Evolutionary conservation across 345 rosid genomes (phyloP).

Genomic region (Melastoma malabathricum): DNA sequence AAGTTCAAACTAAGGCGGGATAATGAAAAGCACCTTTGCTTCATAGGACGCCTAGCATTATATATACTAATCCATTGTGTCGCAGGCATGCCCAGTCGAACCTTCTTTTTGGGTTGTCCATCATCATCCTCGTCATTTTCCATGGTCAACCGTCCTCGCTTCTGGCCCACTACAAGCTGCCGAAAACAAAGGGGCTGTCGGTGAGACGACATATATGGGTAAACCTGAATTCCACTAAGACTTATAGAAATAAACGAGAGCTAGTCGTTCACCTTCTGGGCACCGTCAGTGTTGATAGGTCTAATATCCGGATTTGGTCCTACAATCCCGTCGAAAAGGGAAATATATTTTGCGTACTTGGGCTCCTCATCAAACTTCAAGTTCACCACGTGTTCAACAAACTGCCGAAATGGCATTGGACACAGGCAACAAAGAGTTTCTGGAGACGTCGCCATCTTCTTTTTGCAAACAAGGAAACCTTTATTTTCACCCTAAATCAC

Average conservation of each 20-base stretch:
- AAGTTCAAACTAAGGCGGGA: not conserved
- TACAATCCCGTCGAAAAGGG: constrained; percentile 5
- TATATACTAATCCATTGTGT: constrained; percentile 8
- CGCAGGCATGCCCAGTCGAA: constrained; percentile 5
- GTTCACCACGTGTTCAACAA: constrained; percentile 4
- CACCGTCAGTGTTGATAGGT: not conserved
- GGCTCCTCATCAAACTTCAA: constrained; percentile 12
- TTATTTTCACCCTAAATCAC: constrained; percentile 4
- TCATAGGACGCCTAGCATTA: constrained; percentile 2
- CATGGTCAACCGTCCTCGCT: constrained; percentile 3
- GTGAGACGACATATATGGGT: not conserved
- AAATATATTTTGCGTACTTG: constrained; percentile 6
- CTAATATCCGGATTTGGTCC: constrained; percentile 8
- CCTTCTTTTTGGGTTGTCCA: constrained; percentile 3
- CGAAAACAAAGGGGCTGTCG: too few species aligned
- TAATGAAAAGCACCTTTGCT: constrained; percentile 2
- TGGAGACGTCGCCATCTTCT: constrained; percentile 8
- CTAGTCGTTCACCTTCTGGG: constrained; percentile 4
- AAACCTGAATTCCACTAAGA: not conserved
- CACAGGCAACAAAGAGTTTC: constrained; percentile 6
- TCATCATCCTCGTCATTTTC: constrained; percentile 2
- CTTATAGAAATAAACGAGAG: too few species aligned
- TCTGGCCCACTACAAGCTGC: constrained; percentile 3
- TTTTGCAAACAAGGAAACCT: constrained; percentile 4
- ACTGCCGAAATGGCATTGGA: constrained; percentile 6